Evolutionary conservation across 2,329 filamentous ascomycete genomes (phyloP).

Genomic region (Hysterium pulicare): DNA sequence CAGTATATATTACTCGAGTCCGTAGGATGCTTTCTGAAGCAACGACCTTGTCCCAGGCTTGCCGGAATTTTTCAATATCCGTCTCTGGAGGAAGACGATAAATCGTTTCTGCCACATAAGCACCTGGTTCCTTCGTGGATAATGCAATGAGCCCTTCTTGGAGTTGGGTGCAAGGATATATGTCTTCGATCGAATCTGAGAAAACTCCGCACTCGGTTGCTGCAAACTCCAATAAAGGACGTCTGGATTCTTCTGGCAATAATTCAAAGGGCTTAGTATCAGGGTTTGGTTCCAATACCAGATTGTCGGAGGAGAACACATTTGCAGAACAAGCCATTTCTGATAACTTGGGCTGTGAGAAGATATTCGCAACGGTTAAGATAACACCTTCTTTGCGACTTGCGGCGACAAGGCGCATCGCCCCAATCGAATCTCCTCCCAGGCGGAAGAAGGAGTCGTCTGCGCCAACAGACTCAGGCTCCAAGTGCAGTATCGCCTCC

Average conservation of each 20-base stretch:
- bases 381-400: constrained; percentile 39
- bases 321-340: constrained; percentile 39
- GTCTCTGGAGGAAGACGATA: constrained; percentile 35
- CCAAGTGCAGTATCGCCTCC: constrained; percentile 38
- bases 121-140: constrained; percentile 28
- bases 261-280: constrained; percentile 24
- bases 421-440: constrained; percentile 47
- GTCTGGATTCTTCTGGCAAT: constrained; percentile 14
- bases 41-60: constrained; percentile 46
- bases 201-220: constrained; percentile 26
- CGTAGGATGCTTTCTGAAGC: constrained; percentile 45
- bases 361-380: constrained; percentile 44
- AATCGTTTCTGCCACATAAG: constrained; percentile 36
- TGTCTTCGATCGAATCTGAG: constrained; percentile 24
- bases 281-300: constrained; percentile 9
- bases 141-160: constrained; percentile 32
- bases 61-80: constrained; percentile 36
- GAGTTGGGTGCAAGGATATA: constrained; percentile 30
- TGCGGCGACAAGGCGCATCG: constrained; percentile 44
- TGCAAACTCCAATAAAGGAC: constrained; percentile 21
- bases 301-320: constrained; percentile 20
- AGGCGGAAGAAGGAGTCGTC: constrained; percentile 48
- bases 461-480: constrained; percentile 36
- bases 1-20: constrained; percentile 39
- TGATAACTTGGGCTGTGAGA: constrained; percentile 40